phyloP scores from a whole-genome alignment of 805 yeast species.

The Metschnikowia amazonensis region DNA sequence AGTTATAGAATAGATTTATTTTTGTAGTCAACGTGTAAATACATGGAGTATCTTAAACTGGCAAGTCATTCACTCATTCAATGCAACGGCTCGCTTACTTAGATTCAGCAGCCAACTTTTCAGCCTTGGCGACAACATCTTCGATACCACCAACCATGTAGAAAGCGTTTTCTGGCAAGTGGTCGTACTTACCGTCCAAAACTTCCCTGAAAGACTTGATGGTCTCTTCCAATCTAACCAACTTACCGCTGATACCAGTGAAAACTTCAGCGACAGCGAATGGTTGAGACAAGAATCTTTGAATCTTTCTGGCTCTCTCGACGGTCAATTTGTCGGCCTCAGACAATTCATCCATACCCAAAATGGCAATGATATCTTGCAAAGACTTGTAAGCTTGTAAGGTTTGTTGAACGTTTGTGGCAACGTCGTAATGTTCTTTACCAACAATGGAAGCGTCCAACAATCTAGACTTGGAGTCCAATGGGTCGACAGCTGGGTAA shows the following conservation, averaged over 20 bases:
- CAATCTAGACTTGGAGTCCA: conserved; percentile 98
- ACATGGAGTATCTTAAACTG: conserved; percentile 18
- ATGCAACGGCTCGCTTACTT: conserved; percentile 43
- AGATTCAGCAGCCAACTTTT: conserved; percentile 94
- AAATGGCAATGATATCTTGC: conserved; percentile 99
- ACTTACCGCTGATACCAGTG: conserved; percentile 98
- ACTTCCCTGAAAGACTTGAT: conserved; percentile 93
- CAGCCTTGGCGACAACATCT: conserved; percentile 98
- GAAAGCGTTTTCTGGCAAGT: conserved; percentile 98
- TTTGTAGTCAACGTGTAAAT: conserved; percentile 18
- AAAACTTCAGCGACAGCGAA: conserved; percentile 99
- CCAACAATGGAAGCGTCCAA: conserved; percentile 97
- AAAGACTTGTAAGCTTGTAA: conserved; percentile 99
- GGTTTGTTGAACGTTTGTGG: conserved; percentile 94
- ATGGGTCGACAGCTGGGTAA: conserved; percentile 99
- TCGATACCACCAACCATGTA: conserved; percentile 99
- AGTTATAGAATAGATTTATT: conserved; percentile 16
- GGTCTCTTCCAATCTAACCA: conserved; percentile 96
- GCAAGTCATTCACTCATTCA: conserved; percentile 21
- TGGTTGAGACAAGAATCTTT: conserved; percentile 99
- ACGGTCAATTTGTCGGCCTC: conserved; percentile 98
- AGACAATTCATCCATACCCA: conserved; percentile 99
- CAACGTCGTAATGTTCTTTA: conserved; percentile 97
- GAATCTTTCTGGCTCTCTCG: conserved; percentile 99
- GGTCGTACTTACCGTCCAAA: conserved; percentile 97